Conservation (phyloP, 352 stramenopile genomes). For the Globisporangium iwayamae region DNA sequence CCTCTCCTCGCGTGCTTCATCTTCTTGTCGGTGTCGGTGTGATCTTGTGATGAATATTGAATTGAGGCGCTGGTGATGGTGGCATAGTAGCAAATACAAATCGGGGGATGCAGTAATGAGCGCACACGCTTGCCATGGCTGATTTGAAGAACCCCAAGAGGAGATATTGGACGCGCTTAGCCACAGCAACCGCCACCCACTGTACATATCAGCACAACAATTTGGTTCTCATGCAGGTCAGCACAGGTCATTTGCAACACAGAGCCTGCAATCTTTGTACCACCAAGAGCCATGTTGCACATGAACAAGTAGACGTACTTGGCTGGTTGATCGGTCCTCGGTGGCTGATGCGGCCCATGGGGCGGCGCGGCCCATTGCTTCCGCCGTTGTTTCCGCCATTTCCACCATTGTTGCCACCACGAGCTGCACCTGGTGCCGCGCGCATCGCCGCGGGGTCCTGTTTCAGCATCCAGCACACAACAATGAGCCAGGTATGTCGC, state of each 20-base stretch:
- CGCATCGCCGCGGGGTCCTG: constrained; percentile 47
- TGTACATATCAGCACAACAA: constrained; percentile 13
- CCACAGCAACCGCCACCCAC: constrained; percentile 58
- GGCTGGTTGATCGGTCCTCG: constrained; percentile 52
- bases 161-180: constrained; percentile 13
- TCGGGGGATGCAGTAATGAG: neutral
- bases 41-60: neutral
- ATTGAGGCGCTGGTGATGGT: neutral
- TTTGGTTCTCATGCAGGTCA: neutral
- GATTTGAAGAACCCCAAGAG: neutral
- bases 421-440: constrained; percentile 12
- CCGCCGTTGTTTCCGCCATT: neutral
- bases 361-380: constrained; percentile 28
- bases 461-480: neutral
- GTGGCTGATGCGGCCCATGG: constrained; percentile 57
- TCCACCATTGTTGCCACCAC: neutral
- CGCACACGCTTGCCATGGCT: constrained; percentile 12
- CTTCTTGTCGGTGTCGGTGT: too few relatives aligned
- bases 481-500: neutral
- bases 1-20: neutral
- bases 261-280: neutral
- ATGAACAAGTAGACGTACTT: constrained; percentile 32
- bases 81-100: neutral
- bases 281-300: neutral
- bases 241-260: neutral